Percentiles rank a stretch among this genome's conserved stretches.
Conservation (phyloP, 345 rosid species). For the Populus tremula region DNA sequence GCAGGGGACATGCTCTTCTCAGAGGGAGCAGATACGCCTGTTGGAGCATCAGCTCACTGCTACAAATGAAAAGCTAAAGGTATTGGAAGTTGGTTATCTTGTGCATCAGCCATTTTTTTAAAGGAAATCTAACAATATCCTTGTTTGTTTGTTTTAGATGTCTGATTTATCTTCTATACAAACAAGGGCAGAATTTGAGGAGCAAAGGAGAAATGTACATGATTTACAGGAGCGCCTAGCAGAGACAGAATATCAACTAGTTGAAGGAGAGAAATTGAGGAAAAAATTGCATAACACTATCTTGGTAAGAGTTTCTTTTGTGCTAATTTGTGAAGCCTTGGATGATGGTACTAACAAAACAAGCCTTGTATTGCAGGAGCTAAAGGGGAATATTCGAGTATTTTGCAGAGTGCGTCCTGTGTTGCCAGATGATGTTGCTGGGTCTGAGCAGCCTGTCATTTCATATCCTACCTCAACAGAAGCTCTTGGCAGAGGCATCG, state of each 20-base stretch:
- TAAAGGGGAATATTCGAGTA: slow-evolving; percentile 95
- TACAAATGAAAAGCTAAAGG: slow-evolving; percentile 83
- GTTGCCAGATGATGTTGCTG: slow-evolving; percentile 69
- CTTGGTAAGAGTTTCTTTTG: slow-evolving; percentile 40
- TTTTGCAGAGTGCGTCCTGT: slow-evolving; percentile 91
- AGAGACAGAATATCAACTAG: slow-evolving; percentile 55
- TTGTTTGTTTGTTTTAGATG: slow-evolving; percentile 37
- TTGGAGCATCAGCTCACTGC: slow-evolving; percentile 59
- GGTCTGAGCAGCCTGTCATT: slow-evolving; percentile 48
- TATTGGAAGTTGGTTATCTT: slow-evolving; percentile 12
- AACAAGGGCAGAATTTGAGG: slow-evolving; percentile 51
- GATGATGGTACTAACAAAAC: background rate
- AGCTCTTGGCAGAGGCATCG: slow-evolving; percentile 74
- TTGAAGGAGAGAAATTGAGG: slow-evolving; percentile 74
- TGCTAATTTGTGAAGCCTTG: background rate
- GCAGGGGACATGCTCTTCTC: slow-evolving; percentile 81
- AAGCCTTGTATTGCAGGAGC: slow-evolving; percentile 47
- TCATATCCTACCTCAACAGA: slow-evolving; percentile 72
- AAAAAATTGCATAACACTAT: slow-evolving; percentile 89
- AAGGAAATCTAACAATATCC: background rate
- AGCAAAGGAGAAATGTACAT: slow-evolving; percentile 35
- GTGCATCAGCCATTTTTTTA: background rate
- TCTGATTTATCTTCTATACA: slow-evolving; percentile 51
- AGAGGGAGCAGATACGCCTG: slow-evolving; percentile 59
- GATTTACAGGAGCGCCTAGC: slow-evolving; percentile 58